phyloP scores from a whole-genome alignment of 2,329 filamentous ascomycete genomes.

The Chrysoporthe deuterocubensis region DNA sequence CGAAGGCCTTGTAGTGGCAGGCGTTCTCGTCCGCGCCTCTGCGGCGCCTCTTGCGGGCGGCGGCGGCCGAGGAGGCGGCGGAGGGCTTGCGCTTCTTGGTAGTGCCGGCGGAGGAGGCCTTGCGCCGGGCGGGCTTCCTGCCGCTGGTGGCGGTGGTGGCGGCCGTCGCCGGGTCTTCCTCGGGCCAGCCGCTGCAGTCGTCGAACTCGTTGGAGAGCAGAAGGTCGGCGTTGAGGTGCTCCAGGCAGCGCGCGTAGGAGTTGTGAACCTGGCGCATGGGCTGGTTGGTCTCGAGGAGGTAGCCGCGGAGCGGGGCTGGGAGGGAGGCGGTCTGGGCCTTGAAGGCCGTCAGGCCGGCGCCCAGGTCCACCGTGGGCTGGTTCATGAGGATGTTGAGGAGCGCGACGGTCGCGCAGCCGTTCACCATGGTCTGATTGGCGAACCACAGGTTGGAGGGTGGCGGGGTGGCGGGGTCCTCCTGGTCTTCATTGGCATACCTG shows the following conservation, averaged over 20 bases:
- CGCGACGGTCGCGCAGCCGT: slow-evolving; percentile 91
- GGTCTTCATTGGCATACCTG: slow-evolving; percentile 63
- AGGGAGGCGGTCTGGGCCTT: slow-evolving; percentile 72
- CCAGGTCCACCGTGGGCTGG: slow-evolving; percentile 66
- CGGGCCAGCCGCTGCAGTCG: slow-evolving; percentile 41
- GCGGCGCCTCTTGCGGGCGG: slow-evolving; percentile 41
- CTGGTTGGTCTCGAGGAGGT: slow-evolving; percentile 72
- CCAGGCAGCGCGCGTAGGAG: slow-evolving; percentile 79
- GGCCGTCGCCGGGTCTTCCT: slow-evolving; percentile 29
- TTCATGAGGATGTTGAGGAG: slow-evolving; percentile 96
- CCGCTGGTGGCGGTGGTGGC: slow-evolving; percentile 35
- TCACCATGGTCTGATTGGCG: slow-evolving; percentile 85
- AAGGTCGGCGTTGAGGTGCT: slow-evolving; percentile 75
- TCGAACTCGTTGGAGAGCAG: slow-evolving; percentile 62
- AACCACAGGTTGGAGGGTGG: slow-evolving; percentile 78
- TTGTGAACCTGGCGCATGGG: slow-evolving; percentile 86
- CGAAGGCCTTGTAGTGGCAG: slow-evolving; percentile 89
- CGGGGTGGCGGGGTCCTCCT: slow-evolving; percentile 57
- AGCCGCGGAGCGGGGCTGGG: slow-evolving; percentile 73
- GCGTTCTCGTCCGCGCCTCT: slow-evolving; percentile 56
- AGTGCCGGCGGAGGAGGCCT: background rate
- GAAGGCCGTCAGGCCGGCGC: slow-evolving; percentile 72
- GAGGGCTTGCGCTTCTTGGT: slow-evolving; percentile 30
- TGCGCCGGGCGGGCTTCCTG: slow-evolving; percentile 34
- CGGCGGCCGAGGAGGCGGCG: slow-evolving; percentile 34